Evolutionary conservation across 805 yeast species (phyloP), one percentile per base, ranked within the genome.

Genomic region (Ogataea henricii): DNA sequence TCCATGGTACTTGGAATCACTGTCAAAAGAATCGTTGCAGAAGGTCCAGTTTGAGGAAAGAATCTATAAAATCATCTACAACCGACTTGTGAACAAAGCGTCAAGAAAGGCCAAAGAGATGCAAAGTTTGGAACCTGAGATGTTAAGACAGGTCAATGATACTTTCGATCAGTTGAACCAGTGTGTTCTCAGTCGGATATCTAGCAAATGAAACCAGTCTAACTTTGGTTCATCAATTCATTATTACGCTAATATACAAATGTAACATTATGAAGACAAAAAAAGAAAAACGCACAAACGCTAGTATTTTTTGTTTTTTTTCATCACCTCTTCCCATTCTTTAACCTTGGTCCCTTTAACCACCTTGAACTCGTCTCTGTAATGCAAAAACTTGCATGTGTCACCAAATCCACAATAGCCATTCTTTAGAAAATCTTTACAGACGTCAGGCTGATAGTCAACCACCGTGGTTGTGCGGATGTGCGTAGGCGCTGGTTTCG

Each of bases 391-490:
- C 69, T 94, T 94, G 71, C 99, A 94, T 29, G 94, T 85, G 58
- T 94, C 99, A 7, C 99, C 99, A 64, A 85, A 94, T 5, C 97
- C 97, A 74, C 99, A 94, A 62, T 82, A 91, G 0, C 99, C 99
- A 0, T 95, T 91, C 56, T 85, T 87, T 49, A 82, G 78, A 65
- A 78, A 94, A 65, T 94, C 98, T 61, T 92, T 94, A 63, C 99
- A 94, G 1, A 94, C 84, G 61, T 94, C 97, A 1, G 95, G 91
- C 63, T 89, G 96, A 61, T 84, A 94, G 61, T 94, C 99, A 32
- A 86, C 76, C 1, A 83, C 71, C 0, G 88, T 83, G 0, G 90
- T 86, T 10, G 84, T 76, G 38, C 80, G 74, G 23, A 91, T 74
- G 57, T 77, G 77, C 0, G 78, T 43, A 0, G 74, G 64, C 12